Evolutionary conservation across 768 basidiomycete species (phyloP).

Genomic region (Leccinum broughii): DNA sequence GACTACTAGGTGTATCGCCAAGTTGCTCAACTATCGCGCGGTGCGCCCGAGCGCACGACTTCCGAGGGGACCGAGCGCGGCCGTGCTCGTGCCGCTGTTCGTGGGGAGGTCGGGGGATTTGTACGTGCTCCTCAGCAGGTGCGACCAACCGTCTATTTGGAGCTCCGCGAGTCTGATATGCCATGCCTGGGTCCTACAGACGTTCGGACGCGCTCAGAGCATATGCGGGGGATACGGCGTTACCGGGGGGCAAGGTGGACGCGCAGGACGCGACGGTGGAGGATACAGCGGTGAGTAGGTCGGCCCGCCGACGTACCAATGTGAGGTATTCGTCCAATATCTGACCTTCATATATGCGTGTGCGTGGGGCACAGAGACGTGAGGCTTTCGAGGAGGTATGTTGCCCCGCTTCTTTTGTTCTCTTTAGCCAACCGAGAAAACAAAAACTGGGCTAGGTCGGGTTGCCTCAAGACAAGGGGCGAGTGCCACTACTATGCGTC

Average conservation of each 20-base stretch:
- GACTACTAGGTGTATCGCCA: conserved; percentile 25
- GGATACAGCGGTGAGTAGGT: conserved; percentile 67
- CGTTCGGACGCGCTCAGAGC: conserved; percentile 70
- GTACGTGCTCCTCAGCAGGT: conserved; percentile 84
- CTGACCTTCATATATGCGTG: not conserved
- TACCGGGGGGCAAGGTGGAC: conserved; percentile 86
- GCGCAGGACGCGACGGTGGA: conserved; percentile 65
- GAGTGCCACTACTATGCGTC: conserved; percentile 73
- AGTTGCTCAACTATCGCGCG: conserved; percentile 29
- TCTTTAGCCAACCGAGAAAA: not conserved
- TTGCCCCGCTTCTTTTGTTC: not conserved
- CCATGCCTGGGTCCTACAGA: conserved; percentile 37
- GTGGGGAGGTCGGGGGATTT: conserved; percentile 82
- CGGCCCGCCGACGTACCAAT: not conserved
- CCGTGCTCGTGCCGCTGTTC: conserved; percentile 83
- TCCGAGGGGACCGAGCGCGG: conserved; percentile 64
- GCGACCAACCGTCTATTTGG: conserved; percentile 31
- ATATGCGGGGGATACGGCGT: conserved; percentile 85
- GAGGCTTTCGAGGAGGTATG: conserved; percentile 90
- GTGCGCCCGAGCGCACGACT: conserved; percentile 35
- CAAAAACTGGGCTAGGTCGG: conserved; percentile 60
- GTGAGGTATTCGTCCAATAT: not conserved
- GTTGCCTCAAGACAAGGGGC: conserved; percentile 66
- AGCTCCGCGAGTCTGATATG: not conserved
- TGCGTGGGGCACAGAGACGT: conserved; percentile 51